Base-by-base conservation (phyloP, 306 rosid species). In the Prunus fruticosa region DNA sequence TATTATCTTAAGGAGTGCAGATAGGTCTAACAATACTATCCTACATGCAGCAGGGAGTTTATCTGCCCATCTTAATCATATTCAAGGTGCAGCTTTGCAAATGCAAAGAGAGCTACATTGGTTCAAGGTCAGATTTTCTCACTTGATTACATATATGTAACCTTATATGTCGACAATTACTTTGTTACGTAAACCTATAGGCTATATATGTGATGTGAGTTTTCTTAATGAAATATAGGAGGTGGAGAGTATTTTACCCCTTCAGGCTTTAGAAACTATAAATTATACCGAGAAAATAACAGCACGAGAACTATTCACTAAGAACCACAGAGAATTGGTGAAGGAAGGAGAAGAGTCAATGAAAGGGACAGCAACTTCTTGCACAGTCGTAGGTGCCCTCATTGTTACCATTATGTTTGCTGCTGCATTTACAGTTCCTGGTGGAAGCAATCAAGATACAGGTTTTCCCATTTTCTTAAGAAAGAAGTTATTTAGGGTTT, bases 251-350 rank as follows among this genome's bases (percentile, higher is more conserved):
- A 6, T 53, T 53, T 0, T 19, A 53, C 23, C 11, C 18, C 3
- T 1, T 3, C 2, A 0, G 3, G 0, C 0, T 11, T 8, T 8
- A 0, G 23, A 19, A 53, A 0, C 0, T 1, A 19, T 7, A 19
- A 53, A 53, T 19, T 7, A 0, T 7, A 53, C 60, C 1, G 60
- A 53, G 6, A 3, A 12, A 8, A 53, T 16, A 3, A 53, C 23
- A 19, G 60, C 60, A 5, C 20, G 11, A 53, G 60, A 7, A 19
- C 0, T 53, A 19, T 53, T 53, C 8, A 53, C 60, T 3, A 53
- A 18, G 25, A 53, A 53, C 60, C 60, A 53, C 22, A 16, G 19
- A 53, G 12, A 53, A 53, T 19, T 53, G 22, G 60, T 53, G 60
- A 18, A 52, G 57, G 60, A 19, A n/a, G 60, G 22, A 16, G 60